Conservation (phyloP, 169 alveolate species). For the Toxoplasma gondii region DNA sequence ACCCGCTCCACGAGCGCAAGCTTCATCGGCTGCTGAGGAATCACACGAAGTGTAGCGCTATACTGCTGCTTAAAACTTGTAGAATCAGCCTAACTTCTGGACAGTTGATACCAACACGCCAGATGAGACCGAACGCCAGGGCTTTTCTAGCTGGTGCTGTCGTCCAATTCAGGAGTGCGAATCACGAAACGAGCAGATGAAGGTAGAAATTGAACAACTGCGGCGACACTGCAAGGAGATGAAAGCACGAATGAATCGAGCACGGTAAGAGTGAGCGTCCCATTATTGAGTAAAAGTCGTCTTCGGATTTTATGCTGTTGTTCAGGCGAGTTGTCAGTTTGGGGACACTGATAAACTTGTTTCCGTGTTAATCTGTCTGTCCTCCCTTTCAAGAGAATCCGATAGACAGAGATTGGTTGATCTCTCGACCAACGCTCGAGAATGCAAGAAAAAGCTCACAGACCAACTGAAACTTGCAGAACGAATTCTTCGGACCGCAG, state of each 20-base stretch:
- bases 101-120: too few relatives aligned
- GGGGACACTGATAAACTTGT: too few relatives aligned
- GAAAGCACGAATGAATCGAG: conserved; percentile 62
- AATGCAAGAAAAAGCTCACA: neutral
- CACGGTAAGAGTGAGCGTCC: neutral
- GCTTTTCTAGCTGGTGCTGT: neutral
- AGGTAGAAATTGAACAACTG: conserved; percentile 84
- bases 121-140: too few relatives aligned
- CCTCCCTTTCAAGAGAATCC: neutral
- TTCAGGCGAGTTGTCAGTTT: too few relatives aligned
- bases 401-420: conserved; percentile 7
- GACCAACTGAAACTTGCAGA: conserved; percentile 49
- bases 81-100: too few relatives aligned
- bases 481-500: conserved; percentile 40
- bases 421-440: conserved; percentile 26
- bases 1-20: too few relatives aligned
- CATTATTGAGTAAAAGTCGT: neutral
- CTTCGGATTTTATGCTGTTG: neutral
- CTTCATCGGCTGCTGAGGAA: too few relatives aligned
- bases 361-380: neutral
- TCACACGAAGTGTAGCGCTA: too few relatives aligned
- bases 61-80: too few relatives aligned
- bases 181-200: conserved; percentile 85
- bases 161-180: conserved; percentile 78
- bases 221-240: conserved; percentile 85